Conservation (phyloP, 1,139 yeast species). For the Hansenula sp. region DNA sequence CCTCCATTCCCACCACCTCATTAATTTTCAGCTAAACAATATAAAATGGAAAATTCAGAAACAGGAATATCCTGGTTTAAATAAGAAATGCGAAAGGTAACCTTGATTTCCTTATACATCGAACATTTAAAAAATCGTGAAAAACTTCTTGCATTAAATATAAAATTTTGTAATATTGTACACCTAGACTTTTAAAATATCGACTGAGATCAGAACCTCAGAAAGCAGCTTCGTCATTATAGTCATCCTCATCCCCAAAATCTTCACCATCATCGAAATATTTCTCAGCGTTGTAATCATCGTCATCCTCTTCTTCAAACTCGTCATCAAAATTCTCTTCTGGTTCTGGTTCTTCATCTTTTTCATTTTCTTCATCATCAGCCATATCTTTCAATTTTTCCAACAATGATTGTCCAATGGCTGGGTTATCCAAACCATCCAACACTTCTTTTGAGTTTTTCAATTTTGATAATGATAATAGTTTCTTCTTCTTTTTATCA, state of each 20-base stretch:
- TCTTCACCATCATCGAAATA: slow-evolving; percentile 60
- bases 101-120: too few species aligned
- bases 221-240: slow-evolving; percentile 66
- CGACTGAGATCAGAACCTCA: slow-evolving; percentile 23
- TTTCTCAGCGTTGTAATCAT: slow-evolving; percentile 76
- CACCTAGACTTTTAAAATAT: too few species aligned
- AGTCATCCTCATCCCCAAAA: slow-evolving; percentile 47
- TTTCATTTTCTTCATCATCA: slow-evolving; percentile 46
- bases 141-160: too few species aligned
- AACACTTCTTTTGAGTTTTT: slow-evolving; percentile 28
- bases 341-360: slow-evolving; percentile 39
- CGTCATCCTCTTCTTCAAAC: slow-evolving; percentile 75
- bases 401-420: slow-evolving; percentile 39
- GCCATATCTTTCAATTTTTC: slow-evolving; percentile 62
- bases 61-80: too few species aligned
- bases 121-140: too few species aligned
- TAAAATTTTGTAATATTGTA: too few species aligned
- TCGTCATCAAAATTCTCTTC: slow-evolving; percentile 56
- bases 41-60: too few species aligned
- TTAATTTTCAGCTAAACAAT: neutral
- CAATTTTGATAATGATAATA: slow-evolving; percentile 48
- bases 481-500: slow-evolving; percentile 46
- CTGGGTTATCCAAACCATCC: slow-evolving; percentile 28
- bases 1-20: slow-evolving; percentile 14
- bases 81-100: too few species aligned